Base-by-base conservation (phyloP, 2,329 filamentous ascomycete genomes). In the Pseudogymnoascus sp. region DNA sequence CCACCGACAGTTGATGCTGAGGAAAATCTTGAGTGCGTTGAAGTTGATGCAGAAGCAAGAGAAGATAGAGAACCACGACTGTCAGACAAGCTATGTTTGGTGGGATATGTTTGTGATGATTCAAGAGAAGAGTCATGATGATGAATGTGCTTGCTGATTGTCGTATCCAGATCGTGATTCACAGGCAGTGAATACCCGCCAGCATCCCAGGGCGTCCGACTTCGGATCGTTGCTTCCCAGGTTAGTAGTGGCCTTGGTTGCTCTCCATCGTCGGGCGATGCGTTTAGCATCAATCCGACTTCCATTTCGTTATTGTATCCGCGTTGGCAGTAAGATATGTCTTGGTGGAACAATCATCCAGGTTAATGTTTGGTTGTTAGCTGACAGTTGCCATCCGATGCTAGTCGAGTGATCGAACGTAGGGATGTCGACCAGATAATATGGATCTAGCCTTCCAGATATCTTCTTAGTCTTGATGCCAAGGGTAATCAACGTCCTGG, bases 171-270 rank as follows among this genome's bases (percentile, higher is more conserved):
- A n/a, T 60, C 61, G 31, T 67, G 69, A 59, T 71, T 71, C 33
- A 74, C 68, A 7, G 72, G 73, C 47, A 75, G 65, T 64, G 73
- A 70, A 68, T 75, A 75, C 44, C 73, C 73, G 62, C 71, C 73
- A 19, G 72, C 72, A 65, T 75, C 72, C 72, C 73, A 74, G 44
- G 72, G 72, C 9, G 71, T 74, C 60, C 72, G 68, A 67, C 67
- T 74, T 38, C 69, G 65, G n/a, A 67, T 64, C 15, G 66, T 17
- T 59, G 63, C 19, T 65, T 65, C 44, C 59, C 53, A 38, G 21
- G 61, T 21, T 17, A 21, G 10, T 64, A 65, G 64, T 66, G 64
- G 42, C 57, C 64, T 64, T 60, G 68, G 69, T 67, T 71, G 71
- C 63, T 68, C 71, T 67, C 65, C 68, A 68, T 70, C 68, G 63